Evolutionary conservation across 2,329 filamentous ascomycete species (phyloP), one percentile per base, ranked within the genome.

Genomic region (Gnomoniopsis sp.): DNA sequence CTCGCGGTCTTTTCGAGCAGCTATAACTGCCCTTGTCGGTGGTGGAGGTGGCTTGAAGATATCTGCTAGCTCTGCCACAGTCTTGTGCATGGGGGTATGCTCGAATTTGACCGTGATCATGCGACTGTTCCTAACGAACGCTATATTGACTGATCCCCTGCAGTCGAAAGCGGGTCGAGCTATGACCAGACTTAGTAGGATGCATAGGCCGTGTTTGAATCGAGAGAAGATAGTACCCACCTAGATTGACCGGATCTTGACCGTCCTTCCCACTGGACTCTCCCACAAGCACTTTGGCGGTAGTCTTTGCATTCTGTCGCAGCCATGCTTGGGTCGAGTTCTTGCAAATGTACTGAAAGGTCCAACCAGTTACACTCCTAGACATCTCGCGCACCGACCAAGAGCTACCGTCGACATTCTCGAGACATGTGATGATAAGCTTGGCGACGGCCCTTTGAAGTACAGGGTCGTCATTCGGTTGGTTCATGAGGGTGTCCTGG

Each of bases 121-220:
- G 34, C 77, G 77, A 33, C 71, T 75, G 23, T 72, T 74, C 56
- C 76, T 78, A 7, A 76, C 74, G 62, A 86, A 85, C 1, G 74
- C 67, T 47, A 86, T 74, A 2, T 70, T 74, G 19, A 85, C 67
- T 0, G 73, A 72, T 19, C 83, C 83, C 41, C 79, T 76, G 60
- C 83, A 86, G 64, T 86, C 82, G 62, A 85, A 86, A 0, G 83
- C 83, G 53, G 83, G 83, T 15, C 83, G 80, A 30, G 71, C 80
- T 83, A 62, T 17, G 33, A 14, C 19, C 36, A 26, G 19, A 61
- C 62, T 65, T 21, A 65, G 56, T 52, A 50, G 60, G n/a, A 21
- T 19, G 53, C 12, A 41, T 11, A n/a, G 23, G 2, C n/a, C 19
- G 30, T 52, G n/a, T n/a, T 36, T 10, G 47, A 21, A 21, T 10